Conservation (phyloP, 2,329 filamentous ascomycete genomes). For the Penicillium nordicum region DNA sequence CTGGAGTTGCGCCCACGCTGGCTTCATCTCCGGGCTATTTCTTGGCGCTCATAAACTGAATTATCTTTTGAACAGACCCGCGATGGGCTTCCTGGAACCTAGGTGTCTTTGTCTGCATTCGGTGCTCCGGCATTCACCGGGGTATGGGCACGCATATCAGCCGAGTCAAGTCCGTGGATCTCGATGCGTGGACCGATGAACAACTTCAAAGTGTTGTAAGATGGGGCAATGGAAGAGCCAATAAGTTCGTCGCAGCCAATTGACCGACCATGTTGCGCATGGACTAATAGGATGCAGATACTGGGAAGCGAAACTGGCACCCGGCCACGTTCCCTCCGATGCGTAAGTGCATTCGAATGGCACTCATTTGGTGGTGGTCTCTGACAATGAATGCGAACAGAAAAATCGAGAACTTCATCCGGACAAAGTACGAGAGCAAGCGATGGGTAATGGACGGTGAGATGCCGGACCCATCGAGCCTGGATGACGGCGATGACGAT, state of each 20-base stretch:
- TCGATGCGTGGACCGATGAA: slow-evolving; percentile 98
- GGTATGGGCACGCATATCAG: slow-evolving; percentile 99
- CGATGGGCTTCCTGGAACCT: slow-evolving; percentile 99
- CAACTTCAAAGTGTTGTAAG: slow-evolving; percentile 88
- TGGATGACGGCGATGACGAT: slow-evolving; percentile 88
- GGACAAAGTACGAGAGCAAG: slow-evolving; percentile 98
- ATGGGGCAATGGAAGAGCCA: slow-evolving; percentile 95
- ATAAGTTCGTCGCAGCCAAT: slow-evolving; percentile 61
- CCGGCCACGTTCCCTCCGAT: slow-evolving; percentile 90
- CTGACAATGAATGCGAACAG: slow-evolving; percentile 31
- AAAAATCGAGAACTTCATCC: slow-evolving; percentile 99
- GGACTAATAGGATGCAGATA: slow-evolving; percentile 49
- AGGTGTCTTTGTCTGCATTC: slow-evolving; percentile 95
- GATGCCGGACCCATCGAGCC: slow-evolving; percentile 84
- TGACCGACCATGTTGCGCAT: background rate
- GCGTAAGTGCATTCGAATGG: slow-evolving; percentile 49
- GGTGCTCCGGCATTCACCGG: slow-evolving; percentile 96
- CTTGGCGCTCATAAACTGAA: slow-evolving; percentile 17
- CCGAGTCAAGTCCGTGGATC: slow-evolving; percentile 94
- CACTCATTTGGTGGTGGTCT: background rate
- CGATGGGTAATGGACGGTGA: slow-evolving; percentile 98
- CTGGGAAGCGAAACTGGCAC: slow-evolving; percentile 92
- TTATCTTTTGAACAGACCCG: slow-evolving; percentile 60
- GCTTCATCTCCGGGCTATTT: background rate
- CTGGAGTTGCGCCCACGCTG: slow-evolving; percentile 13